Evolutionary conservation across 257 asterid genomes (phyloP).

Genomic region (Capsicum pubescens): DNA sequence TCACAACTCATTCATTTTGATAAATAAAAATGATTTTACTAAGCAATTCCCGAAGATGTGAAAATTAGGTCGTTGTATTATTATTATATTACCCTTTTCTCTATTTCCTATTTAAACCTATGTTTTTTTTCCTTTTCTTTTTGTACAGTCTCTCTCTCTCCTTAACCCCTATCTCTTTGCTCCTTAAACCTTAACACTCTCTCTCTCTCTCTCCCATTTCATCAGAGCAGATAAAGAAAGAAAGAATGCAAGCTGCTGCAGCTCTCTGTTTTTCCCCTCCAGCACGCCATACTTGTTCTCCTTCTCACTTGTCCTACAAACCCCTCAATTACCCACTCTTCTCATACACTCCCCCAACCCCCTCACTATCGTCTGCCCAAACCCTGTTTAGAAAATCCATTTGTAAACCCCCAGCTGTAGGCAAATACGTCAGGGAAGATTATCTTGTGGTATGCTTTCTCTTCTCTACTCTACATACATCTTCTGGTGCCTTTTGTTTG

Average conservation of each 20-base stretch:
- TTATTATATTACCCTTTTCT: no score
- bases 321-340: not conserved
- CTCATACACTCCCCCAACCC: not conserved
- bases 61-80: no score
- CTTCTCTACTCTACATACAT: not conserved
- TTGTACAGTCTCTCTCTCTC: not conserved
- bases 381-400: conserved; percentile 54
- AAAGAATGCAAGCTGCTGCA: conserved; percentile 20
- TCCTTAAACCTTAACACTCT: conserved; percentile 4
- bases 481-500: not conserved
- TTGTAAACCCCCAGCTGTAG: conserved; percentile 63
- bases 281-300: not conserved
- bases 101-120: no score
- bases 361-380: conserved; percentile 49
- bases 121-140: no score
- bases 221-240: conserved; percentile 3
- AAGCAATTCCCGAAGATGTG: no score
- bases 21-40: no score
- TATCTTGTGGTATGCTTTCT: conserved; percentile 78
- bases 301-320: not conserved
- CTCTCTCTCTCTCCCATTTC: no score
- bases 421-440: conserved; percentile 81
- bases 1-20: no score
- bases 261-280: not conserved
- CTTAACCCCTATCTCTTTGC: not conserved